phyloP scores from a whole-genome alignment of 2,329 filamentous ascomycete species.

The Tolypocladium album region DNA sequence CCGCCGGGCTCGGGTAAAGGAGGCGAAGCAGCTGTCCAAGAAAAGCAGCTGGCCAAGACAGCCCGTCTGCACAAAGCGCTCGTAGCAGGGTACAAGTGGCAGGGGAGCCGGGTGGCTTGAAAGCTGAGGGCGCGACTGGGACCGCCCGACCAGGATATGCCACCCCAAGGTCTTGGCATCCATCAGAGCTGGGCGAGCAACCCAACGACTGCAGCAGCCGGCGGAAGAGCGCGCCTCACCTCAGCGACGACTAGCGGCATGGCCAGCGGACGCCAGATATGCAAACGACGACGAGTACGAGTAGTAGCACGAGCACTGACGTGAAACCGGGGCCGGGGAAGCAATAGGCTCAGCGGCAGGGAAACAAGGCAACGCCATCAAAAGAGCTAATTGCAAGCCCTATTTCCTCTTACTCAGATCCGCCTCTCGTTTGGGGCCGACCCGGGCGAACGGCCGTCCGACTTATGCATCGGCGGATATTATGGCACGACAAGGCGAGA shows the following conservation, averaged over 20 bases:
- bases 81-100: not conserved
- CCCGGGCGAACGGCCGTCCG: not conserved
- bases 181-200: not conserved
- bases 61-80: not conserved
- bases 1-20: not conserved
- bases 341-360: not conserved
- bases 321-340: too few relatives aligned
- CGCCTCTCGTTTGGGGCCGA: not conserved
- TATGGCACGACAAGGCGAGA: not conserved
- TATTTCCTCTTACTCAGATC: not conserved
- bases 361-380: not conserved
- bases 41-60: not conserved
- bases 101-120: not conserved
- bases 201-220: not conserved
- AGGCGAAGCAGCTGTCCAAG: not conserved
- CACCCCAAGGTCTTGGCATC: not conserved
- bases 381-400: not conserved
- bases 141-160: not conserved
- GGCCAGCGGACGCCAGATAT: too few relatives aligned
- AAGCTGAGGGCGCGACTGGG: not conserved
- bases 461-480: not conserved
- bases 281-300: not conserved
- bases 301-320: not conserved
- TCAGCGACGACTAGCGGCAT: not conserved
- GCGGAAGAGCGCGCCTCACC: not conserved